These are phyloP conservation scores for Trichoderma sp. DNA, from an alignment of 2,329 filamentous ascomycete genomes.

Conservation along the genomic window DNA sequence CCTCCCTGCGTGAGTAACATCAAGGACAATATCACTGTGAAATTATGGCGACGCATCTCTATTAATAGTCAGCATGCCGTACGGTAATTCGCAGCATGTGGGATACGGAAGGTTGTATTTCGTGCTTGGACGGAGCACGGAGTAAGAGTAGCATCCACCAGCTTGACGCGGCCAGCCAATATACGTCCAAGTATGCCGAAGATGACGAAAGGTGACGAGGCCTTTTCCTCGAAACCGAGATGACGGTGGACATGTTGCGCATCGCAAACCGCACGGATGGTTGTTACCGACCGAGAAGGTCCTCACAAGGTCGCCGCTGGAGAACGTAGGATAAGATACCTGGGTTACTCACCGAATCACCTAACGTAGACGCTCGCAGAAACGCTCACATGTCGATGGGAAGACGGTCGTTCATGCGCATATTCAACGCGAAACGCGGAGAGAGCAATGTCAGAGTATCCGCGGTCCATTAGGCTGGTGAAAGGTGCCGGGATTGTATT, in stretches of 20 bases:
- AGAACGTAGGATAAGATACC: too few species aligned
- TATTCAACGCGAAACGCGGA: neutral
- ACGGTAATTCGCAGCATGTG: neutral
- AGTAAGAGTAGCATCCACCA: conserved; percentile 3
- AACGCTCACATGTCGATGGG: neutral
- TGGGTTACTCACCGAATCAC: too few species aligned
- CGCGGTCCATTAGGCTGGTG: neutral
- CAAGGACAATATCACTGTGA: conserved; percentile 6
- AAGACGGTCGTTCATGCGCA: neutral
- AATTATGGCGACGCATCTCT: conserved; percentile 5
- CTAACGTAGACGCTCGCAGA: too few species aligned
- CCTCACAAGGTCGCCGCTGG: too few species aligned
- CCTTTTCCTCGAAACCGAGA: neutral
- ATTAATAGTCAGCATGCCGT: conserved; percentile 6
- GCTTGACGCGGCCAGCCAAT: neutral
- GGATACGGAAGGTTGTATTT: neutral
- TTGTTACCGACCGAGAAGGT: neutral
- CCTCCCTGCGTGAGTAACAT: conserved; percentile 10
- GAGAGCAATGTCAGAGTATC: neutral
- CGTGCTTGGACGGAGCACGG: neutral
- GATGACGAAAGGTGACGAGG: conserved; percentile 10
- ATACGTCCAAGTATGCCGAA: neutral
- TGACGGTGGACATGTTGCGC: conserved; percentile 2
- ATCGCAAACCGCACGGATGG: neutral
- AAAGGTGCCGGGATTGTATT: neutral